Conservation (phyloP, 345 rosid genomes). For the Salix arbutifolia region DNA sequence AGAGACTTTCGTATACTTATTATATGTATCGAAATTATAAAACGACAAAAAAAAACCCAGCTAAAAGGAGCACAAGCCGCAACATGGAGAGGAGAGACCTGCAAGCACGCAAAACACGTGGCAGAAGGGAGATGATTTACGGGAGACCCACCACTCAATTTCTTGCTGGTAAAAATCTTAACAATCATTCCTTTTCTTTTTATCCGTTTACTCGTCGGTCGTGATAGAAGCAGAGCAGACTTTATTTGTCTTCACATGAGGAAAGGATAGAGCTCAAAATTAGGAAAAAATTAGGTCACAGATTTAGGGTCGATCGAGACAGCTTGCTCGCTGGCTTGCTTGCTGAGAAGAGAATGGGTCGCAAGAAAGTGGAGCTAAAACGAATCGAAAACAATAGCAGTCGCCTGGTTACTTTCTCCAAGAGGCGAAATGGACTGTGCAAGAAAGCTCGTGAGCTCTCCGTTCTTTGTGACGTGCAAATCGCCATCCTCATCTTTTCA, state of each 20-base stretch:
- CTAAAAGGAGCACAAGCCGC: not conserved
- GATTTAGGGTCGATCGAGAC: not conserved
- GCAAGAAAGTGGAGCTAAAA: constrained; percentile 59
- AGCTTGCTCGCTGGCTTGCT: not conserved
- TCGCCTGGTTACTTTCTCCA: constrained; percentile 65
- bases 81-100: too few species aligned
- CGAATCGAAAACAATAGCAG: constrained; percentile 60
- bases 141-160: not conserved
- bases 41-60: not conserved
- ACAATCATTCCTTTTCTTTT: not conserved
- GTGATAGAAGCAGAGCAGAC: too few species aligned
- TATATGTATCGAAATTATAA: too few species aligned
- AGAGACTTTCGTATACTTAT: too few species aligned
- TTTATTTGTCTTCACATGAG: not conserved
- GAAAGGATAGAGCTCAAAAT: not conserved
- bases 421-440: constrained; percentile 59
- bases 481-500: constrained; percentile 57
- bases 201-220: too few species aligned
- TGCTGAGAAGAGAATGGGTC: constrained; percentile 13
- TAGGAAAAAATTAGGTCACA: not conserved
- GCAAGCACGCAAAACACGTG: not conserved
- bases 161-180: not conserved
- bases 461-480: constrained; percentile 60
- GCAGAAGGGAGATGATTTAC: not conserved
- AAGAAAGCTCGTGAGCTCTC: constrained; percentile 69